Base-by-base conservation (phyloP, 2,329 filamentous ascomycete species). In the Mycosphaerella sp. region DNA sequence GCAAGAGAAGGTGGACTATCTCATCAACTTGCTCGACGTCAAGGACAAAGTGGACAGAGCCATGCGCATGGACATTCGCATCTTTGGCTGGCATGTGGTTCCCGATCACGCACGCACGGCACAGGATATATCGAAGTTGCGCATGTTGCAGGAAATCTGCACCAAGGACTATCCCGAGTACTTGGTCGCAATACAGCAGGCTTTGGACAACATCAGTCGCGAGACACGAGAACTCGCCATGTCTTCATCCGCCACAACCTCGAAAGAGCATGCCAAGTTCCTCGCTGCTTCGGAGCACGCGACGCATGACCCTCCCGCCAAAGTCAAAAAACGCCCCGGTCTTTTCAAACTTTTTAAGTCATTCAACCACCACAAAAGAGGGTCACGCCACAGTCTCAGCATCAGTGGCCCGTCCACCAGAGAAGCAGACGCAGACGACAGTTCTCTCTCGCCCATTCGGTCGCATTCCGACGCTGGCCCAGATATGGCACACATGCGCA, bases 1-100 rank as follows among this genome's bases (percentile, higher is more conserved):
- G 10, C 66, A 68, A 45, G 65, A 66, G 36, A 70, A 74, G 51
- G 68, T 75, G 4, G 72, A 75, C 49, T 65, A 63, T n/a, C 62
- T 76, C 40, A 70, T 76, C 36, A 60, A 66, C 9, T 59, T 74
- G 30, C 62, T 74, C 57, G 70, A 65, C 36, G 69, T 72, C 18
- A 70, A 73, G 55, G 69, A 73, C 42, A 64, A 69, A 36, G 68
- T 75, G 1, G 71, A 75, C 56, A 61, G 70, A 10, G 72, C 67
- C 10, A 70, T 72, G 60, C 64, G 68, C 32, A 69, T 70, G 54
- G 73, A 75, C 45, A 73, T 75, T 50, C 68, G 68, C 34, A 67
- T 68, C 10, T 70, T 75, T 61, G 73, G 71, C n/a, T 75, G 73
- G 73, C 73, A 75, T 58, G 66, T 74, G 2, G 54, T 62, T 10